These are phyloP conservation scores for Tulasnella sp. DNA, from an alignment of 768 basidiomycete species.

Conservation along the genomic window DNA sequence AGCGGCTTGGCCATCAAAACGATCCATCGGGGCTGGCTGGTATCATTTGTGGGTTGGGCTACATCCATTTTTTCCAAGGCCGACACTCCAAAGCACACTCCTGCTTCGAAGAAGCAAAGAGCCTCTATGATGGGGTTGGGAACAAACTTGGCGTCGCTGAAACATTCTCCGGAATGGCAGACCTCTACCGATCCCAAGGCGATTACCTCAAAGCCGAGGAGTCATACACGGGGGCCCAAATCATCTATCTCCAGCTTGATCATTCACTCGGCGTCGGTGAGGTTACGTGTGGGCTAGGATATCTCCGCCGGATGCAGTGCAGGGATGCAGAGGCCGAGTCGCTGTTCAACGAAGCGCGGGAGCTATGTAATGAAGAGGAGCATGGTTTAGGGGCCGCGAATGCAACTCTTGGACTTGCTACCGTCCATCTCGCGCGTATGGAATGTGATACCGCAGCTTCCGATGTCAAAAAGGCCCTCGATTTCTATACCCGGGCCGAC, in stretches of 20 bases:
- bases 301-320: neutral
- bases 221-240: neutral
- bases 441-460: neutral
- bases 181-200: neutral
- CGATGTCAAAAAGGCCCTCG: neutral
- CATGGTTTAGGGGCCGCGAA: neutral
- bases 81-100: neutral
- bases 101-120: neutral
- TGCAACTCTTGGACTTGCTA: neutral
- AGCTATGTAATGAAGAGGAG: neutral
- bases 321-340: neutral
- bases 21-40: neutral
- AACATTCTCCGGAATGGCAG: neutral
- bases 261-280: neutral
- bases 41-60: neutral
- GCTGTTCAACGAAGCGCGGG: neutral
- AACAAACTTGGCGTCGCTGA: neutral
- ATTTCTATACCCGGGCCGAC: neutral
- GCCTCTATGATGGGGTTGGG: neutral
- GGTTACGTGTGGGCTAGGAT: neutral
- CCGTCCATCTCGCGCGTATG: neutral
- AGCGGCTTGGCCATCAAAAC: too few species aligned
- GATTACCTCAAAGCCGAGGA: neutral
- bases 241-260: neutral
- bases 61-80: neutral